Base-by-base conservation (phyloP, 1,139 yeast species). In the Nakaseomyces nivariensis region DNA sequence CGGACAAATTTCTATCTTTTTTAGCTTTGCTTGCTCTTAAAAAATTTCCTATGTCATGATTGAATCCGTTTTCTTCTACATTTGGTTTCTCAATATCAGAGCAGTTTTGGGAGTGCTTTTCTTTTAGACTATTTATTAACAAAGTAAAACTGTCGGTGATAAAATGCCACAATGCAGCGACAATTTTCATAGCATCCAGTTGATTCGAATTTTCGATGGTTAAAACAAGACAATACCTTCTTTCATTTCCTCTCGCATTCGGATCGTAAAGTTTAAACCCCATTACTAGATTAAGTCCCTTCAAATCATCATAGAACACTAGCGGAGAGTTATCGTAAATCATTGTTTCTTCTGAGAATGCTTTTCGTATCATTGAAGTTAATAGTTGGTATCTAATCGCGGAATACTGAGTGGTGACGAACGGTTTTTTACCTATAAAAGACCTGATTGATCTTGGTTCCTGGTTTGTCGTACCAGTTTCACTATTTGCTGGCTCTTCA, bases 241-340 rank as follows among this genome's bases (percentile, higher is more conserved):
- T 69, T 58, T 84, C 92, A 5, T 85, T 81, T 1, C 95, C 95
- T 50, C 95, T 73, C 0, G 95, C 90, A 49, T 79, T 77, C 26
- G 73, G 69, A 63, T 87, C 96, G 37, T 73, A 73, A 11, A 86
- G 70, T 59, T 83, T 82, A 68, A 87, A 85, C 5, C 83, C 78
- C 51, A 79, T 72, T 34, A 79, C 77, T 25, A 86, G 67, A 41
- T 90, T 81, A 55, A 81, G 78, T 0, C 95, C 95, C 54, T 80
- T 75, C 3, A 71, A 63, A 6, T 78, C 75, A 59, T 86, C 95
- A 2, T 89, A 89, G 58, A 81, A 81, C 59, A 82, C 77, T 61
- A 85, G 70, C 0, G 95, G 92, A 49, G 80, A 76, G 33, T 78
- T 71, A 47, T 79, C 78, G 56, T 83, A 87, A 24, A 81, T 74